A percentile compares a stretch with the other conserved stretches of the same genome.
phyloP scores from a whole-genome alignment of 2,329 filamentous ascomycete species.

The Trichophyton equinum region DNA sequence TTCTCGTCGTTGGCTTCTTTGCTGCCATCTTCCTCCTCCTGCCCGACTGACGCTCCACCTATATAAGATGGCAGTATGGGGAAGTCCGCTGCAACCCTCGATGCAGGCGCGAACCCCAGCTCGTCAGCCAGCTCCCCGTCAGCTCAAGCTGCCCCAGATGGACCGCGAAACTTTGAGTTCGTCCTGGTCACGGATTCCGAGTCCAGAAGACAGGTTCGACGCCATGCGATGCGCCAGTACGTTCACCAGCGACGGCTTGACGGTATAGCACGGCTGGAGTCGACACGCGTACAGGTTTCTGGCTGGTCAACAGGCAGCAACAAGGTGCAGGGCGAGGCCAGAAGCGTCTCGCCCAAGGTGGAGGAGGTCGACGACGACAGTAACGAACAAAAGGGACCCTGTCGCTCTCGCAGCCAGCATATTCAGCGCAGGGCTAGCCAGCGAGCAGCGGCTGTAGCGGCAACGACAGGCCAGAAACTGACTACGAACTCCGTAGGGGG shows the following conservation, averaged over 20 bases:
- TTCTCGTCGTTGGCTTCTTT: not conserved
- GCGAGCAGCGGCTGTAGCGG: not conserved
- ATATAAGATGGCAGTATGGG: slow-evolving; percentile 18
- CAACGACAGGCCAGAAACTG: not conserved
- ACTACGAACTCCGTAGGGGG: not conserved
- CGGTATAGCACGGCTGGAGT: slow-evolving; percentile 22
- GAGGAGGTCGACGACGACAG: slow-evolving; percentile 10
- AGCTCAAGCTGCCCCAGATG: slow-evolving; percentile 6
- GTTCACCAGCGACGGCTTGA: slow-evolving; percentile 24
- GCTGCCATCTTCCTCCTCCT: not conserved
- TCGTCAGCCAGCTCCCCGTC: not conserved
- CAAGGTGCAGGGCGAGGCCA: not conserved
- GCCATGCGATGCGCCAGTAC: slow-evolving; percentile 27
- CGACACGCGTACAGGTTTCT: slow-evolving; percentile 18
- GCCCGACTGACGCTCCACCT: not conserved
- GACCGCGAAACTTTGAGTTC: slow-evolving; percentile 22
- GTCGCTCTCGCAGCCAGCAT: not conserved
- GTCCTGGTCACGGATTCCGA: slow-evolving; percentile 24
- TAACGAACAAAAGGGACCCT: not conserved
- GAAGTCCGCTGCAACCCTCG: slow-evolving; percentile 13
- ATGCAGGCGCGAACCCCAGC: slow-evolving; percentile 1
- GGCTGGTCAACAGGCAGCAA: slow-evolving; percentile 16
- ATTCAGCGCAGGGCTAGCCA: not conserved
- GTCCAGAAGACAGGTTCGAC: slow-evolving; percentile 23
- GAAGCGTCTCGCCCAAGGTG: slow-evolving; percentile 6